A percentile compares a stretch with the other conserved stretches of the same genome.
Conservation (phyloP, 805 yeast species). For the Sugiyamaella smithiae region DNA sequence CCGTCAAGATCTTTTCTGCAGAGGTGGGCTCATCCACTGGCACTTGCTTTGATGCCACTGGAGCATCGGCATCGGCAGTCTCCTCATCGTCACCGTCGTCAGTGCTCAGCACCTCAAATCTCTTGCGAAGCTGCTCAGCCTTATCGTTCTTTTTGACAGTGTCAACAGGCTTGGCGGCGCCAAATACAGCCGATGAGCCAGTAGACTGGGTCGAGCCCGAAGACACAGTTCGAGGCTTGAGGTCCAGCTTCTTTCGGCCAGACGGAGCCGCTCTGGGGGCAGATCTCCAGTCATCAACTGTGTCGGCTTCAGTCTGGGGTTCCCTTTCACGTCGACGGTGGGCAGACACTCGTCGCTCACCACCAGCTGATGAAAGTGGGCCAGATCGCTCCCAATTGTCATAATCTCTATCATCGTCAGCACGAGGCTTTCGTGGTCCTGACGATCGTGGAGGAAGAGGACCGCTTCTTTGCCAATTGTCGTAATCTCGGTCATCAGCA, state of each 20-base stretch:
- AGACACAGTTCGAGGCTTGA: conserved; percentile 34
- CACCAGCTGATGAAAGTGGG: conserved; percentile 30
- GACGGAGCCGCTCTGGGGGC: conserved; percentile 27
- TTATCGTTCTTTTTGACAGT: conserved; percentile 47
- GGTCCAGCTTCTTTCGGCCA: conserved; percentile 38
- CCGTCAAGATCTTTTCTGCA: conserved; percentile 15
- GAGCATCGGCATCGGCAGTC: conserved; percentile 8
- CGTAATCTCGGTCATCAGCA: conserved; percentile 49
- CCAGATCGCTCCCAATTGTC: conserved; percentile 35
- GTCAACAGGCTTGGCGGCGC: conserved; percentile 83
- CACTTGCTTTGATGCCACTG: background rate
- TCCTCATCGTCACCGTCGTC: conserved; percentile 41
- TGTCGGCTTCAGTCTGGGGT: conserved; percentile 32
- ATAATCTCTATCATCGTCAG: conserved; percentile 46
- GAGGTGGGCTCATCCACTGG: conserved; percentile 17
- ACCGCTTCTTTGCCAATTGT: conserved; percentile 34
- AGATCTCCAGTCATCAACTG: conserved; percentile 32
- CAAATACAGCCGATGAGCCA: conserved; percentile 57
- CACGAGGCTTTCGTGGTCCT: conserved; percentile 26
- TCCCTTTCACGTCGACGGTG: conserved; percentile 29
- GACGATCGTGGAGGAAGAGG: conserved; percentile 24
- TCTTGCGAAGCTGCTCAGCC: conserved; percentile 21
- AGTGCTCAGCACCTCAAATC: conserved; percentile 46
- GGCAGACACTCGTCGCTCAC: conserved; percentile 24
- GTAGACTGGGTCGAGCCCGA: conserved; percentile 27